Evolutionary conservation across 352 stramenopile genomes (phyloP).

Genomic region (Aphanomyces cochlioides): DNA sequence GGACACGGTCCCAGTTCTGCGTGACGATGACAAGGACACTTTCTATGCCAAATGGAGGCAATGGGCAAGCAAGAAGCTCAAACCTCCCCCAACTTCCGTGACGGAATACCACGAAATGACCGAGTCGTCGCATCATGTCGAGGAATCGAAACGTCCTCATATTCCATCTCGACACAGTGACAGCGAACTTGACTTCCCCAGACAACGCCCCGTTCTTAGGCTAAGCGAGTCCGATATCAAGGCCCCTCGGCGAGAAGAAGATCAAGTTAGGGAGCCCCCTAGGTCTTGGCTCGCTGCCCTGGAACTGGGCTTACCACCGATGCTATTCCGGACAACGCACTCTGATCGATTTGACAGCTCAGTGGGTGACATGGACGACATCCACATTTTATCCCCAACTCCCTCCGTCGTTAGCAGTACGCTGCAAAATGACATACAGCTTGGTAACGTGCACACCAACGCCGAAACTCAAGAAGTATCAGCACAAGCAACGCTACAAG

Average conservation of each 20-base stretch:
- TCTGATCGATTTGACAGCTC: constrained; percentile 18
- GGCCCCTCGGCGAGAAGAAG: neutral
- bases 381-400: constrained; percentile 23
- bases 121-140: neutral
- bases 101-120: constrained; percentile 8
- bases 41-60: constrained; percentile 31
- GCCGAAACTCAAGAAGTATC: constrained; percentile 72
- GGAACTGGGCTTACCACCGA: neutral
- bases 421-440: constrained; percentile 40
- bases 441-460: constrained; percentile 77
- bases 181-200: constrained; percentile 11
- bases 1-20: constrained; percentile 16
- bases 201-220: neutral
- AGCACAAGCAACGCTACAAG: constrained; percentile 64
- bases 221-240: constrained; percentile 10
- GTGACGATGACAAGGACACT: constrained; percentile 23
- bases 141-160: neutral
- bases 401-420: constrained; percentile 14
- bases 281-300: constrained; percentile 16
- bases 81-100: neutral
- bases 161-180: constrained; percentile 1
- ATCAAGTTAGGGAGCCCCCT: neutral
- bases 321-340: neutral
- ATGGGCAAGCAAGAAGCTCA: constrained; percentile 25
- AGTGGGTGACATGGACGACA: constrained; percentile 23